These are phyloP conservation scores for Bretschneidera sinensis DNA, from an alignment of 345 rosid genomes.

Conservation along the genomic window DNA sequence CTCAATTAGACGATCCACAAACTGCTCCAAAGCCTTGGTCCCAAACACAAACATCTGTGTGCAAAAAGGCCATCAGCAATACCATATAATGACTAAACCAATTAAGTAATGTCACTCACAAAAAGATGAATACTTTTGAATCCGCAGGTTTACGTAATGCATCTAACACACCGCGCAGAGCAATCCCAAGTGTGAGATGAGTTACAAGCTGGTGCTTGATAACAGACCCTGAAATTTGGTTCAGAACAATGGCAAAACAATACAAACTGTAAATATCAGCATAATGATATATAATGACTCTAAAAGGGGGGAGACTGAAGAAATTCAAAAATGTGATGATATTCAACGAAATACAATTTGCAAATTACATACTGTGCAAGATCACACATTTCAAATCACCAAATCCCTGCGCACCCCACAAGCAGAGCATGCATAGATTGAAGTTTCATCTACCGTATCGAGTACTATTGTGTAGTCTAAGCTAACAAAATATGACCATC, in stretches of 20 bases:
- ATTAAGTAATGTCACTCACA: conserved; percentile 5
- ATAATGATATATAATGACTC: background rate
- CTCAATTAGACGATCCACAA: conserved; percentile 89
- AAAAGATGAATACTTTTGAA: conserved; percentile 65
- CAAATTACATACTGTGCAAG: background rate
- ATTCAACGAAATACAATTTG: background rate
- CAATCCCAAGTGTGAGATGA: conserved; percentile 88
- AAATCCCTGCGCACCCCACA: background rate
- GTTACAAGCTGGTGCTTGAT: conserved; percentile 96
- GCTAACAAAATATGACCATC: too few relatives aligned
- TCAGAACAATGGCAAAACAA: conserved; percentile 11
- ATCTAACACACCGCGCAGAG: conserved; percentile 89
- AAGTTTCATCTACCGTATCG: background rate
- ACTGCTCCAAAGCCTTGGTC: conserved; percentile 92
- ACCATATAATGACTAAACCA: background rate
- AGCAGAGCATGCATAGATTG: background rate
- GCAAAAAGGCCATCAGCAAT: conserved; percentile 11
- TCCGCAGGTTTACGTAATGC: conserved; percentile 95
- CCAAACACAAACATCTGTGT: conserved; percentile 96
- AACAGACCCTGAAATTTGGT: conserved; percentile 67
- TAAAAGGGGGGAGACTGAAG: background rate
- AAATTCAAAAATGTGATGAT: background rate
- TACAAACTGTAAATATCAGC: background rate
- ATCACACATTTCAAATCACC: background rate
- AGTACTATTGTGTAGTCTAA: too few relatives aligned